These are phyloP conservation scores for Globisporangium acanthophoron DNA, from an alignment of 352 stramenopile genomes.

Conservation along the genomic window DNA sequence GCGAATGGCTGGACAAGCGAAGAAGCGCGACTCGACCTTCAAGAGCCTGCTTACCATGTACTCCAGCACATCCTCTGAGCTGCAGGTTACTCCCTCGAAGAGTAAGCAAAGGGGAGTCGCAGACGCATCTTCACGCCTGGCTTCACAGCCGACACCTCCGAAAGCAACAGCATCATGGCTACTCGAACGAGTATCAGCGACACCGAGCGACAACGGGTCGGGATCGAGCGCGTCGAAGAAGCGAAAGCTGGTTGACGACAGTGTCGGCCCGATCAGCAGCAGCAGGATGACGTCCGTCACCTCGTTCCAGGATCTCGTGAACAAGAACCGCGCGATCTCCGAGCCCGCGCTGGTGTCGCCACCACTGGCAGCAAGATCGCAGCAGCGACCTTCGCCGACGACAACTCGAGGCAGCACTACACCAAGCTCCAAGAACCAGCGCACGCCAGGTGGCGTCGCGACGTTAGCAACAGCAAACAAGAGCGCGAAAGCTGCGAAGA, in stretches of 20 bases:
- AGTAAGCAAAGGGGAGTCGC: conserved; percentile 1
- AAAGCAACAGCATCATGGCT: conserved; percentile 11
- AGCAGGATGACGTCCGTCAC: conserved; percentile 7
- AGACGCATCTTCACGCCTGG: not conserved
- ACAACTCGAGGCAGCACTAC: no score
- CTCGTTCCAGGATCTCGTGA: conserved; percentile 34
- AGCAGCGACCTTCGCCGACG: not conserved
- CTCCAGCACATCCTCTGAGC: not conserved
- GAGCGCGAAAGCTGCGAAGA: not conserved
- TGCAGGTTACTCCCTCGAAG: not conserved
- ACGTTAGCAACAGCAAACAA: not conserved
- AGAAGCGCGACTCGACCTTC: conserved; percentile 18
- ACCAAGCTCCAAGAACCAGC: not conserved
- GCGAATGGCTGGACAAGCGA: conserved; percentile 8
- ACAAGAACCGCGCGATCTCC: conserved; percentile 19
- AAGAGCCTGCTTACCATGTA: conserved; percentile 13
- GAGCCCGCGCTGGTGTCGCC: conserved; percentile 4
- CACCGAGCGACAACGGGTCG: conserved; percentile 2
- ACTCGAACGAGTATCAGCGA: conserved; percentile 10
- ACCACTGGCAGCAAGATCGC: conserved; percentile 1
- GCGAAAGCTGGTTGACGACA: not conserved
- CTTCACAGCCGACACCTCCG: conserved; percentile 12
- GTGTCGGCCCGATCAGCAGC: not conserved
- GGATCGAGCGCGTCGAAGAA: conserved; percentile 4
- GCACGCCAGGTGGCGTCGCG: not conserved